phyloP scores from a whole-genome alignment of 1,284 basidiomycete genomes.

The Vanrija pseudolonga region DNA sequence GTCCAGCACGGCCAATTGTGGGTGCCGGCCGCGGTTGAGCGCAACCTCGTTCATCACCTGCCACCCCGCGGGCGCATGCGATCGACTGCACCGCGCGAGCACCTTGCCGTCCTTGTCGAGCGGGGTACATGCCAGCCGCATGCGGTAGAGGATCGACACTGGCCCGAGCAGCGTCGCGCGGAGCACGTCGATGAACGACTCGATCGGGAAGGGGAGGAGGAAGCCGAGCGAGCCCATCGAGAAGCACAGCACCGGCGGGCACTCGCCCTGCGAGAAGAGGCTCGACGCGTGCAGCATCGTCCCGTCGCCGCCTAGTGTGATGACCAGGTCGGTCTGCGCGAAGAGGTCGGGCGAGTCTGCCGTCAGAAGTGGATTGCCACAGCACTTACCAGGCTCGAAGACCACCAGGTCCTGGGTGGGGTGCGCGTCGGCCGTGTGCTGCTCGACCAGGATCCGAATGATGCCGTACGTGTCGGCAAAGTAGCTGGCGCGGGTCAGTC shows the following conservation, averaged over 20 bases:
- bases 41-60: slow-evolving; percentile 98
- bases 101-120: slow-evolving; percentile 60
- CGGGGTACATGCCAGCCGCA: slow-evolving; percentile 78
- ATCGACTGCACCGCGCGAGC: slow-evolving; percentile 47
- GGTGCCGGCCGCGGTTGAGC: slow-evolving; percentile 81
- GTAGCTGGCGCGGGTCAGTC: slow-evolving; percentile 14
- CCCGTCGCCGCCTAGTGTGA: slow-evolving; percentile 91
- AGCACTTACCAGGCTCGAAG: slow-evolving; percentile 6
- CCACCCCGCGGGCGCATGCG: slow-evolving; percentile 58
- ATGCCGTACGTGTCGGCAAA: slow-evolving; percentile 22
- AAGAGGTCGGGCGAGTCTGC: slow-evolving; percentile 20
- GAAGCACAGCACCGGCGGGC: slow-evolving; percentile 91
- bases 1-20: slow-evolving; percentile 89
- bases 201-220: slow-evolving; percentile 74
- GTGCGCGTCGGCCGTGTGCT: slow-evolving; percentile 32
- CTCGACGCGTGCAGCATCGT: slow-evolving; percentile 92
- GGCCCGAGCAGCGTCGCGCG: slow-evolving; percentile 58
- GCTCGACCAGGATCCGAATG: slow-evolving; percentile 34
- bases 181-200: slow-evolving; percentile 61
- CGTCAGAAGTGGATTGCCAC: not conserved
- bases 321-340: slow-evolving; percentile 66
- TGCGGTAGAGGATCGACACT: slow-evolving; percentile 67
- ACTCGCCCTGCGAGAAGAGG: slow-evolving; percentile 78
- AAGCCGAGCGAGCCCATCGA: slow-evolving; percentile 96
- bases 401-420: slow-evolving; percentile 26